Evolutionary conservation across 2,329 filamentous ascomycete genomes (phyloP).

Genomic region (Celoporthe dispersa): DNA sequence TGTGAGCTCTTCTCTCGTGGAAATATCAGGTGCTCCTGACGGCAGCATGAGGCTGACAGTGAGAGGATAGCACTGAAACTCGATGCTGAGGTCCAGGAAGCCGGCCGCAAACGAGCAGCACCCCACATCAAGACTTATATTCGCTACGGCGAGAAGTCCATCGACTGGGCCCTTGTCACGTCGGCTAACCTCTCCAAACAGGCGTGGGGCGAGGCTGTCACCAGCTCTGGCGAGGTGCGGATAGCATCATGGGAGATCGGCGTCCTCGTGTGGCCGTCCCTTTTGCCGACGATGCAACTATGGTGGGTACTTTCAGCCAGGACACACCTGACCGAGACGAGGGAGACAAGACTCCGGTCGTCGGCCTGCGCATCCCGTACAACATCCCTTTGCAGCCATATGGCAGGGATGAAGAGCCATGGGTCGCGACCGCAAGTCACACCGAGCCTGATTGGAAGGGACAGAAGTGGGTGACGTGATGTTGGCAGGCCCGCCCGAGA

Average conservation of each 20-base stretch:
- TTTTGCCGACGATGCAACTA: slow-evolving; percentile 56
- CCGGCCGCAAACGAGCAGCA: slow-evolving; percentile 70
- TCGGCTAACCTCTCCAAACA: slow-evolving; percentile 93
- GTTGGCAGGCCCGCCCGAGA: background rate
- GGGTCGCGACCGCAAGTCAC: slow-evolving; percentile 71
- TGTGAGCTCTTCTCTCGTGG: slow-evolving; percentile 31
- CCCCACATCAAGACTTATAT: slow-evolving; percentile 93
- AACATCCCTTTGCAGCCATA: slow-evolving; percentile 75
- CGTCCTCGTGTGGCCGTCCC: slow-evolving; percentile 78
- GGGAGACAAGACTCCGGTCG: slow-evolving; percentile 42
- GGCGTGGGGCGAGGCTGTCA: slow-evolving; percentile 76
- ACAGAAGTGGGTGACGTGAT: slow-evolving; percentile 41
- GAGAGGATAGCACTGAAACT: slow-evolving; percentile 15
- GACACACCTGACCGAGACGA: slow-evolving; percentile 54
- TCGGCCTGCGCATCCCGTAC: slow-evolving; percentile 84
- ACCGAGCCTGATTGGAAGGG: slow-evolving; percentile 65
- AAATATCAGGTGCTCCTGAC: background rate
- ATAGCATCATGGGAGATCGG: slow-evolving; percentile 85
- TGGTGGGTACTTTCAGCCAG: slow-evolving; percentile 70
- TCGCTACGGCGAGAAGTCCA: slow-evolving; percentile 58
- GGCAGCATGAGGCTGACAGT: background rate
- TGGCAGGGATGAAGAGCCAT: slow-evolving; percentile 66
- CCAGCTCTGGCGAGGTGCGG: slow-evolving; percentile 63
- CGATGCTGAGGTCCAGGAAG: slow-evolving; percentile 44
- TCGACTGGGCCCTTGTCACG: slow-evolving; percentile 86